phyloP scores from a whole-genome alignment of 1,139 yeast species.

The Oligophagozyma castellii region DNA sequence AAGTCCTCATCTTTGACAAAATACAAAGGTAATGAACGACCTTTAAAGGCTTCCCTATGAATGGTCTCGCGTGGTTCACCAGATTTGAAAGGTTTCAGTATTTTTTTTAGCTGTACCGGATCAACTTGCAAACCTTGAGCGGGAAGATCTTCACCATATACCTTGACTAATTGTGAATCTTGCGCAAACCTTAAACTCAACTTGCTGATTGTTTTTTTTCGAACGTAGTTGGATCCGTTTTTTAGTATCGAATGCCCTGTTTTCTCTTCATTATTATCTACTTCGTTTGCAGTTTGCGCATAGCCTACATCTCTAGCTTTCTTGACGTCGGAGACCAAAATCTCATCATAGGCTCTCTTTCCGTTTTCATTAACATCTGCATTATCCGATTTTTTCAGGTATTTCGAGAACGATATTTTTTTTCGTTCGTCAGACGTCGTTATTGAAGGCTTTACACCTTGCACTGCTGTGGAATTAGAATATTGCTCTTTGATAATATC shows the following conservation, averaged over 20 bases:
- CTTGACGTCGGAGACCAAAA: slow-evolving; percentile 3
- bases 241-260: slow-evolving; percentile 13
- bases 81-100: slow-evolving; percentile 22
- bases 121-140: slow-evolving; percentile 17
- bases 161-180: slow-evolving; percentile 17
- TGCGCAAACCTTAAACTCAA: slow-evolving; percentile 14
- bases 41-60: too few relatives aligned
- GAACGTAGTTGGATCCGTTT: slow-evolving; percentile 4
- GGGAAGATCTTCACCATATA: slow-evolving; percentile 24
- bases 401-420: slow-evolving; percentile 24
- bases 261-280: slow-evolving; percentile 1
- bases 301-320: slow-evolving; percentile 7
- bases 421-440: slow-evolving; percentile 13
- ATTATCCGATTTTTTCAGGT: slow-evolving; percentile 19
- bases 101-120: slow-evolving; percentile 19
- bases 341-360: slow-evolving; percentile 5
- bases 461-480: slow-evolving; percentile 1
- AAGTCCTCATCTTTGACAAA: slow-evolving; percentile 4
- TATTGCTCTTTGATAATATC: slow-evolving; percentile 1
- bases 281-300: not conserved
- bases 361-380: slow-evolving; percentile 5
- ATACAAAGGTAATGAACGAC: slow-evolving; percentile 6
- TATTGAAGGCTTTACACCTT: slow-evolving; percentile 1
- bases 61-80: slow-evolving; percentile 23
- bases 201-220: slow-evolving; percentile 6